Base-by-base conservation (phyloP, 306 rosid genomes). In the Lotus japonicus region DNA sequence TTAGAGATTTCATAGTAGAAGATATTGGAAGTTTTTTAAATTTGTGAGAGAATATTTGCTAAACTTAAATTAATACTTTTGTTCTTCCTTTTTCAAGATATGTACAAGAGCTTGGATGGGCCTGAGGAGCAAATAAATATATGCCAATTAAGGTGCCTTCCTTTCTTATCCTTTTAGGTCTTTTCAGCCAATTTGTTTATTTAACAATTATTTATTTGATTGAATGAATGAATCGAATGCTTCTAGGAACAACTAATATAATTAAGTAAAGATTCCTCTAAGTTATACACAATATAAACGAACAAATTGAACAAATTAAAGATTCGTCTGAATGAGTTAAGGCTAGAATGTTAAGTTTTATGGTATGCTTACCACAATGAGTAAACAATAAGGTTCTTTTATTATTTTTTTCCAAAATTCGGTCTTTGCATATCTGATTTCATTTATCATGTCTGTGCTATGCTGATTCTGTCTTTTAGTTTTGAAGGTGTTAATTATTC, bases 71-170 rank as follows among this genome's bases (percentile, higher is more conserved):
- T 48, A 54, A n/a, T 16, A 18, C 48, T 7, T 38, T 10, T 6
- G n/a, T 9, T 16, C 9, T 74, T 46, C 14, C 11, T 10, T 26
- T 45, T 19, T 60, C n/a, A 46, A 68, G 38, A 19, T 58, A 66
- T 59, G 41, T 53, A 6, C 70, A 67, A 51, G 6, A 52, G 10
- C 23, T 63, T 70, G 0, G 72, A 70, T 56, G 77, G 26, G 68
- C 19, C 18, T 0, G 63, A 50, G 44, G n/a, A 50, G 11, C 48
- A 77, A 26, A 6, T 23, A 23, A 49, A 71, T 13, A 64, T 64
- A 58, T 71, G 77, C 50, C 65, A 66, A n/a, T n/a, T n/a, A n/a
- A 78, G 70, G 78, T 59, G 64, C 60, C 16, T 39, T 43, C 53
- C 19, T 16, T 51, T 39, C 50, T 31, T 51, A 44, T 45, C 7